phyloP scores from a whole-genome alignment of 2,329 filamentous ascomycete species.

The Pseudofabraea citricarpa region DNA sequence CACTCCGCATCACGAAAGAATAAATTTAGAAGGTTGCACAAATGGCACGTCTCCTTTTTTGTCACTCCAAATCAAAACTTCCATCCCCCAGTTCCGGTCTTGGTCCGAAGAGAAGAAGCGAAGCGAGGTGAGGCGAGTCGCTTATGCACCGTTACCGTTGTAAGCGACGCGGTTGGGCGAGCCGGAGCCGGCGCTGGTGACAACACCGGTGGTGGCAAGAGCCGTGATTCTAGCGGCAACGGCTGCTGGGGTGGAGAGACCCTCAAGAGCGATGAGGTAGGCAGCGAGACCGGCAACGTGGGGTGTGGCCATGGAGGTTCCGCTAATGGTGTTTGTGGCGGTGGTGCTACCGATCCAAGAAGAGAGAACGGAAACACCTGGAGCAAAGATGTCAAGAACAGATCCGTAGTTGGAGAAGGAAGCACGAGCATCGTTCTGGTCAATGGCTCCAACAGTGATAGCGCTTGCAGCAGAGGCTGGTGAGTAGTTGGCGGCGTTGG shows the following conservation, averaged over 20 bases:
- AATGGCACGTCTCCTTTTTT: too few species aligned
- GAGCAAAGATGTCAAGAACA: conserved; percentile 46
- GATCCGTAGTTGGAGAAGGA: conserved; percentile 47
- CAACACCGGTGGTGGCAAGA: conserved; percentile 35
- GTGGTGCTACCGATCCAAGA: conserved; percentile 39
- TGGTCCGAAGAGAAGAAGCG: too few species aligned
- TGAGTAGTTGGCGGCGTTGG: conserved; percentile 36
- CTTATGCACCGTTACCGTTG: conserved; percentile 41
- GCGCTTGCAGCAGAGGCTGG: conserved; percentile 43
- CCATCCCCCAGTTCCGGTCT: too few species aligned
- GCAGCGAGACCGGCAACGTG: conserved; percentile 57
- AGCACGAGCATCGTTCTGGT: conserved; percentile 32
- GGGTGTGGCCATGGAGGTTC: conserved; percentile 57
- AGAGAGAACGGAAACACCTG: conserved; percentile 40
- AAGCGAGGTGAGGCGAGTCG: too few species aligned
- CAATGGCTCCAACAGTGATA: conserved; percentile 49
- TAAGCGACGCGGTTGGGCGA: conserved; percentile 50
- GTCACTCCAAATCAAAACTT: too few species aligned
- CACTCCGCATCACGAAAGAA: too few species aligned
- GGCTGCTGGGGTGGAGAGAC: conserved; percentile 36
- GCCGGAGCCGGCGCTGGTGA: conserved; percentile 35
- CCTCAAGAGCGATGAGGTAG: conserved; percentile 48
- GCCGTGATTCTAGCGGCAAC: conserved; percentile 42
- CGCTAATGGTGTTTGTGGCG: conserved; percentile 47
- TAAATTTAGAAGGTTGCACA: too few species aligned